These are phyloP conservation scores for Aspergillus saccharolyticus DNA, from an alignment of 495 filamentous ascomycete genomes.

Conservation along the genomic window DNA sequence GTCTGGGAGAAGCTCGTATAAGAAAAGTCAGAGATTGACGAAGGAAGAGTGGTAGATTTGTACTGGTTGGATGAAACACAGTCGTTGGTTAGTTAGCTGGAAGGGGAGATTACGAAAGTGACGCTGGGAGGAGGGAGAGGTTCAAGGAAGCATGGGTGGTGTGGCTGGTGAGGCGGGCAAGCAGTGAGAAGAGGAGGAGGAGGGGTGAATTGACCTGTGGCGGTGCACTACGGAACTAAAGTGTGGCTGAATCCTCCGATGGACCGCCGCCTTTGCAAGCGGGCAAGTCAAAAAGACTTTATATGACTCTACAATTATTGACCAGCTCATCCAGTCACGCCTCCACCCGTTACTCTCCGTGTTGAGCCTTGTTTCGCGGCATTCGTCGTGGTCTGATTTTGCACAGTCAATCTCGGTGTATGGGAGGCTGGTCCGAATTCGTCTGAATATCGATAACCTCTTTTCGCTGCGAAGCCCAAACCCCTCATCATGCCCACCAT, in stretches of 20 bases:
- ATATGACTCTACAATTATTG: conserved; percentile 12
- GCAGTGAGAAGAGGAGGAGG: neutral
- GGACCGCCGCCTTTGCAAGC: neutral
- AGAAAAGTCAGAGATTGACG: conserved; percentile 1
- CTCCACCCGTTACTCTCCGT: neutral
- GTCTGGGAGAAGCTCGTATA: neutral
- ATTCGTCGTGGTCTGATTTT: neutral
- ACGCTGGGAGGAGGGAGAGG: conserved; percentile 7
- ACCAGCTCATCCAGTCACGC: neutral
- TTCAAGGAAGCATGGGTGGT: conserved; percentile 9
- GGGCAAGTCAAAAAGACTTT: conserved; percentile 21
- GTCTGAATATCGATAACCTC: conserved; percentile 3
- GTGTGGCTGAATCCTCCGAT: conserved; percentile 11
- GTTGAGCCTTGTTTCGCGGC: neutral
- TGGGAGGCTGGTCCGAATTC: conserved; percentile 5
- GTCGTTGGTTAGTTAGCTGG: conserved; percentile 24
- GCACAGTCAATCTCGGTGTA: neutral
- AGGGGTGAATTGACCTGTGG: conserved; percentile 18
- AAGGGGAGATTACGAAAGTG: conserved; percentile 20
- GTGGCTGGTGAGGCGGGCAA: conserved; percentile 21
- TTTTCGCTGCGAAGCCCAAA: conserved; percentile 13
- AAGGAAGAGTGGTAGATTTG: conserved; percentile 18
- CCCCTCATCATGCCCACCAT: conserved; percentile 73
- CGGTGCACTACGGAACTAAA: conserved; percentile 11
- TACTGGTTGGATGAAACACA: conserved; percentile 27